Percentiles rank a stretch among this genome's conserved stretches.
Evolutionary conservation across 352 stramenopile genomes (phyloP).

Genomic region (Phytophthora constricta): DNA sequence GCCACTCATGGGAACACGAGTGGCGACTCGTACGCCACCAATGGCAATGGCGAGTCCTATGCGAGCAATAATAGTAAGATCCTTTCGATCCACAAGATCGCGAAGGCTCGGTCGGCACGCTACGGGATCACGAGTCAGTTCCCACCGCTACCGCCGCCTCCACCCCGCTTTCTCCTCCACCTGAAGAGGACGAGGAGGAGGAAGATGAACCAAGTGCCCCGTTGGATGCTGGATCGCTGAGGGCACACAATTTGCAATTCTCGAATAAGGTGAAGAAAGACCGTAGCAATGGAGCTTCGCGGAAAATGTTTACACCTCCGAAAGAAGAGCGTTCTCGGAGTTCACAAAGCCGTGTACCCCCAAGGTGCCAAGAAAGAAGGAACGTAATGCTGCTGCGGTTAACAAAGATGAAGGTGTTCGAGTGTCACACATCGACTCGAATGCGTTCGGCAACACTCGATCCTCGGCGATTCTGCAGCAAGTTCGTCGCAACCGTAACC

Average conservation of each 20-base stretch:
- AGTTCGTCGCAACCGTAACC: conserved; percentile 53
- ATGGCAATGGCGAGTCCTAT: conserved; percentile 14
- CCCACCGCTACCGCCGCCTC: conserved; percentile 32
- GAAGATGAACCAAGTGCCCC: conserved; percentile 25
- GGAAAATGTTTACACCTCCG: conserved; percentile 36
- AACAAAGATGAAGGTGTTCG: conserved; percentile 20
- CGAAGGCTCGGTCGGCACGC: conserved; percentile 31
- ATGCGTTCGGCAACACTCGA: conserved; percentile 32
- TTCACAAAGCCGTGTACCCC: conserved; percentile 7
- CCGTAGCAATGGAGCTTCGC: conserved; percentile 9
- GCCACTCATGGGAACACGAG: conserved; percentile 26
- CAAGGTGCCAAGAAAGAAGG: conserved; percentile 21
- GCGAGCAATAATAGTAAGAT: conserved; percentile 35
- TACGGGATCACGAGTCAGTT: conserved; percentile 43
- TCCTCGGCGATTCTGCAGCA: conserved; percentile 51
- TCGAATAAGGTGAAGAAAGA: conserved; percentile 32
- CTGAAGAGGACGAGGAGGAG: conserved; percentile 30
- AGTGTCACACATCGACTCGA: conserved; percentile 30
- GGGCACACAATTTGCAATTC: conserved; percentile 26
- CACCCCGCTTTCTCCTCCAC: conserved; percentile 30
- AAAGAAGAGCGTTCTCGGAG: conserved; percentile 16
- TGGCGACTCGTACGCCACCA: conserved; percentile 10
- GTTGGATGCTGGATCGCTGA: conserved; percentile 30
- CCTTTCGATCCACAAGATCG: conserved; percentile 50
- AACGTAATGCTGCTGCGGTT: conserved; percentile 16